Evolutionary conservation across 805 yeast genomes (phyloP).

Genomic region (Pichia occidentalis): DNA sequence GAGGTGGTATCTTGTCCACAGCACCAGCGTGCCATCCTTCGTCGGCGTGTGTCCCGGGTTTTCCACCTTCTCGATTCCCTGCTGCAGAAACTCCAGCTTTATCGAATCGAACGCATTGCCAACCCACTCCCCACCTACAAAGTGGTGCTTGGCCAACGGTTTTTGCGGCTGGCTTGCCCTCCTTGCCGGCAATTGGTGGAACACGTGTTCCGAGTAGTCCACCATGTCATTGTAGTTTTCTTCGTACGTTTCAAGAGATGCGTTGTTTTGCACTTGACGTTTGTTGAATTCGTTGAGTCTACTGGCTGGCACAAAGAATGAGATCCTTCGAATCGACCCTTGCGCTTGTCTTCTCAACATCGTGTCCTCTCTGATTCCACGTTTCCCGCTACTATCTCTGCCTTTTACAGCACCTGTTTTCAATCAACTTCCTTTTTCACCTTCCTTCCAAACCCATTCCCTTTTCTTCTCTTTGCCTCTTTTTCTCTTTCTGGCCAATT

Average conservation of each 20-base stretch:
- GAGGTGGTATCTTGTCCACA: not conserved
- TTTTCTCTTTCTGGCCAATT: too few relatives aligned
- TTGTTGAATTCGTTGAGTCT: slow-evolving; percentile 11
- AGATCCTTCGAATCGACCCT: slow-evolving; percentile 1
- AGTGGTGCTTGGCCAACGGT: not conserved
- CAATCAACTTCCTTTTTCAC: too few relatives aligned
- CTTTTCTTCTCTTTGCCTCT: too few relatives aligned
- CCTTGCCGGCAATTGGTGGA: not conserved
- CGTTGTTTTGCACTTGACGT: slow-evolving; percentile 9
- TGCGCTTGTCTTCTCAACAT: not conserved
- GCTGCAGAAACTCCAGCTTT: too few relatives aligned
- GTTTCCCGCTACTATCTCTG: not conserved
- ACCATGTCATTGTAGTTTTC: slow-evolving; percentile 8
- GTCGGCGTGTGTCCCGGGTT: too few relatives aligned
- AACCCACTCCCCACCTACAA: too few relatives aligned
- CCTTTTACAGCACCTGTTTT: too few relatives aligned
- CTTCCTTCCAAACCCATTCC: too few relatives aligned
- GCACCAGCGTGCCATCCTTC: not conserved
- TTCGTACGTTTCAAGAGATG: slow-evolving; percentile 8
- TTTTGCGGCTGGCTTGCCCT: too few relatives aligned
- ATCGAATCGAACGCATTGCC: too few relatives aligned
- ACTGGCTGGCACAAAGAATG: slow-evolving; percentile 13
- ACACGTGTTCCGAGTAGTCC: not conserved
- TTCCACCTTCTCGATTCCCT: too few relatives aligned
- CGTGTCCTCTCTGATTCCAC: not conserved